Evolutionary conservation across 2,329 filamentous ascomycete genomes (phyloP).

Genomic region (Monosporascus ibericus): DNA sequence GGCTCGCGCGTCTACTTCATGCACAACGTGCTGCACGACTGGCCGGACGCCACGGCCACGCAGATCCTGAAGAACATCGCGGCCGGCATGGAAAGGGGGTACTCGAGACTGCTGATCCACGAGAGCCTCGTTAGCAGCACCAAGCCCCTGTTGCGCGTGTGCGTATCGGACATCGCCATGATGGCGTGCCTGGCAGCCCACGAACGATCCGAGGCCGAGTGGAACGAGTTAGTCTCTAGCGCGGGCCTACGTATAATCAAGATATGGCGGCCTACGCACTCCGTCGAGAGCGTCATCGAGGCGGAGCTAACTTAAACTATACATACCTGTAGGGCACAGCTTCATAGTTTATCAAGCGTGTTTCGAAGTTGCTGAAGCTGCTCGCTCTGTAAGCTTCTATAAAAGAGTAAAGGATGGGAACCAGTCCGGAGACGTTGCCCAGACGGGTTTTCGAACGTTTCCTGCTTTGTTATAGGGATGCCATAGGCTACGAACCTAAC

Average conservation of each 20-base stretch:
- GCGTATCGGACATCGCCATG: constrained; percentile 29
- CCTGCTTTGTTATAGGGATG: too few relatives aligned
- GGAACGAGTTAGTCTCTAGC: constrained; percentile 18
- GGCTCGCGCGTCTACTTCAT: constrained; percentile 28
- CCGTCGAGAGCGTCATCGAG: constrained; percentile 25
- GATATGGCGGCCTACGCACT: constrained; percentile 23
- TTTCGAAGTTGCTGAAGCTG: too few relatives aligned
- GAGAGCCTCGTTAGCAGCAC: constrained; percentile 28
- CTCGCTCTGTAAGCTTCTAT: too few relatives aligned
- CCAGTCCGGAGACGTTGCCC: too few relatives aligned
- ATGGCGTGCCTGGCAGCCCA: constrained; percentile 24
- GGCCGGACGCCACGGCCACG: constrained; percentile 13
- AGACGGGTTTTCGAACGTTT: too few relatives aligned
- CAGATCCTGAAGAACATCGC: constrained; percentile 19
- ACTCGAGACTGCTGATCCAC: constrained; percentile 29
- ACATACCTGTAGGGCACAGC: not conserved
- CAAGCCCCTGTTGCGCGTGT: constrained; percentile 23
- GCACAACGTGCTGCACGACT: constrained; percentile 28
- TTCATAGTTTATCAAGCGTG: too few relatives aligned
- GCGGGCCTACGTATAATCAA: constrained; percentile 23
- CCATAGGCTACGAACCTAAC: too few relatives aligned
- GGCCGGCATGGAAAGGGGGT: constrained; percentile 22
- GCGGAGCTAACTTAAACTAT: constrained; percentile 10
- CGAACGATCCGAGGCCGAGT: constrained; percentile 27
- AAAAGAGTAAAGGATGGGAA: too few relatives aligned